Evolutionary conservation across 305 asterid genomes (phyloP), one percentile per base, ranked within the genome.

Genomic region (Fraxinus floribunda): DNA sequence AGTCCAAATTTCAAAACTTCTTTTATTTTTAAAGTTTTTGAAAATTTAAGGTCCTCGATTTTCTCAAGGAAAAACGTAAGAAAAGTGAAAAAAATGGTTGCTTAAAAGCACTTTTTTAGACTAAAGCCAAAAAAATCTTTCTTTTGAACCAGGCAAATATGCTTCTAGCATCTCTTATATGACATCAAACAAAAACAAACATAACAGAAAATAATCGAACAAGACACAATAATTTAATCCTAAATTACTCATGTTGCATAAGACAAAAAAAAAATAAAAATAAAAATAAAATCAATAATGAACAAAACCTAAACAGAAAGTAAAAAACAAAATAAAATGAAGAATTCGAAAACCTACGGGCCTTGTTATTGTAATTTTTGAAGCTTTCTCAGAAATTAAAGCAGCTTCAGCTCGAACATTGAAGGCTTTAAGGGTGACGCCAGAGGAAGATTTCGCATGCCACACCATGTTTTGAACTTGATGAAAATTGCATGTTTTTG

Each of bases 381-480:
- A 81, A 81, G 70, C 46, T 75, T 81, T 79, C 72, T 79, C 68
- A 13, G 86, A 29, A 20, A 78, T 44, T 16, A 82, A 74, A 24
- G 82, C 84, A 78, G 85, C 77, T 52, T 88, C 83, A 35, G 75
- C 36, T 78, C 82, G 88, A 29, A 77, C 13, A 36, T 81, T 77
- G 86, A 87, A 86, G 38, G 89, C 84, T 77, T 82, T 84, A 13
- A 86, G 44, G 72, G 79, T 71, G 35, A 87, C 72, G 20, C 85
- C 80, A 75, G 16, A 7, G 24, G 81, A 74, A 16, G 81, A 84
- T 55, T 76, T 89, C 7, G 83, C 38, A 82, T 77, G 71, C 72
- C 85, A 74, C 13, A 73, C 44, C 24, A 79, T 24, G 30, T 80
- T 84, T 70, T 84, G 88, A 80, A 83, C 84, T 70, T 82, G 88